Evolutionary conservation across 176 grass and related monocot genomes (phyloP).

Genomic region (Eleusine coracana): DNA sequence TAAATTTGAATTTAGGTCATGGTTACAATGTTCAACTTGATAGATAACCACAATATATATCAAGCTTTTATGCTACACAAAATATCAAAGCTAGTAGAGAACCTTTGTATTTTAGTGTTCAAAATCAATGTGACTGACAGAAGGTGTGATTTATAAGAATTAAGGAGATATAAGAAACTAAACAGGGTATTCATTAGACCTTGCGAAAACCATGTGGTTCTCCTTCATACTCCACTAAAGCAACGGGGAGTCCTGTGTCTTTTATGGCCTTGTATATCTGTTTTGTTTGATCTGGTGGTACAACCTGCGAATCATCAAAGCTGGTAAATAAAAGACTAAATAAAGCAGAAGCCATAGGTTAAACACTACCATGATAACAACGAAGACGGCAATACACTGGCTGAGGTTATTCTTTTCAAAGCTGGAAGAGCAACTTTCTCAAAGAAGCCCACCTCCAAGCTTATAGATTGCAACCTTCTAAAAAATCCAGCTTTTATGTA

Average conservation of each 20-base stretch:
- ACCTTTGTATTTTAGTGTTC: neutral
- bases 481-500: no score
- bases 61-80: neutral
- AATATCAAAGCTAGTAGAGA: neutral
- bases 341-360: neutral
- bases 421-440: no score
- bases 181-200: constrained; percentile 42
- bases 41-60: neutral
- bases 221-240: constrained; percentile 94
- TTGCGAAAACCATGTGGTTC: constrained; percentile 92
- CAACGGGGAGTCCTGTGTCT: constrained; percentile 79
- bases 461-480: no score
- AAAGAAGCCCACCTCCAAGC: no score
- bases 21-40: neutral
- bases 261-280: constrained; percentile 83
- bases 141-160: neutral
- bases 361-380: neutral
- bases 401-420: no score
- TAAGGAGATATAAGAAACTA: neutral
- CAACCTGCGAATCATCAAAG: constrained; percentile 49
- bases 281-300: constrained; percentile 72
- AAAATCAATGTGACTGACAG: neutral
- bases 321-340: neutral
- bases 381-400: neutral
- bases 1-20: neutral